phyloP scores from a whole-genome alignment of 2,329 filamentous ascomycete genomes.

The Ophiocordyceps sinensis region DNA sequence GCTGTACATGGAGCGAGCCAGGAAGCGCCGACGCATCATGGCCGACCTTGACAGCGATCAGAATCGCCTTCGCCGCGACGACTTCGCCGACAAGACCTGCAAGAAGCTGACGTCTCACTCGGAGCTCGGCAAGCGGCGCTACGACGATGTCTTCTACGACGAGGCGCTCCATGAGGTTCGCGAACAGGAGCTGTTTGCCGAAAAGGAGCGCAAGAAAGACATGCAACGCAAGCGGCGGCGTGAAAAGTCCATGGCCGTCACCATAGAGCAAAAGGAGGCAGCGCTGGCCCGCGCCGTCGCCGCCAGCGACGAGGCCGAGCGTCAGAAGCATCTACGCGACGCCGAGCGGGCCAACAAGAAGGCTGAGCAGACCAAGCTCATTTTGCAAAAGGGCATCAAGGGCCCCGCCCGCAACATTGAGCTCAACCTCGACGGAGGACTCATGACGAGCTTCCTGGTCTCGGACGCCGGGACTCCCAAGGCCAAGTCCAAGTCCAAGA shows the following conservation, averaged over 20 bases:
- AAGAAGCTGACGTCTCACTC: conserved; percentile 55
- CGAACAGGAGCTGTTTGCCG: conserved; percentile 76
- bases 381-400: conserved; percentile 75
- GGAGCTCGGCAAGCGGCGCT: conserved; percentile 59
- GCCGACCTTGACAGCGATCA: conserved; percentile 47
- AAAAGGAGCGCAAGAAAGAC: conserved; percentile 99
- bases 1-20: conserved; percentile 38
- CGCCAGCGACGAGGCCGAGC: conserved; percentile 70
- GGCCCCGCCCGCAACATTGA: conserved; percentile 58
- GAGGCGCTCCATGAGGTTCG: conserved; percentile 77
- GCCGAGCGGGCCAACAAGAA: conserved; percentile 88
- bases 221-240: conserved; percentile 96
- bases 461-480: conserved; percentile 40
- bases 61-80: conserved; percentile 45
- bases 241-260: conserved; percentile 90
- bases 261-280: conserved; percentile 78
- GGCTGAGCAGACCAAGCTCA: conserved; percentile 76
- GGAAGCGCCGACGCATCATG: conserved; percentile 57
- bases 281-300: conserved; percentile 65
- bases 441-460: conserved; percentile 71
- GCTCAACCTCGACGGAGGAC: conserved; percentile 71
- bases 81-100: conserved; percentile 43
- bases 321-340: conserved; percentile 65
- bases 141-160: conserved; percentile 61
- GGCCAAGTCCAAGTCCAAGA: conserved; percentile 37